A percentile compares a stretch with the other conserved stretches of the same genome.
Conservation (phyloP, 2,329 filamentous ascomycete genomes). For the Plectosphaerella sp. region DNA sequence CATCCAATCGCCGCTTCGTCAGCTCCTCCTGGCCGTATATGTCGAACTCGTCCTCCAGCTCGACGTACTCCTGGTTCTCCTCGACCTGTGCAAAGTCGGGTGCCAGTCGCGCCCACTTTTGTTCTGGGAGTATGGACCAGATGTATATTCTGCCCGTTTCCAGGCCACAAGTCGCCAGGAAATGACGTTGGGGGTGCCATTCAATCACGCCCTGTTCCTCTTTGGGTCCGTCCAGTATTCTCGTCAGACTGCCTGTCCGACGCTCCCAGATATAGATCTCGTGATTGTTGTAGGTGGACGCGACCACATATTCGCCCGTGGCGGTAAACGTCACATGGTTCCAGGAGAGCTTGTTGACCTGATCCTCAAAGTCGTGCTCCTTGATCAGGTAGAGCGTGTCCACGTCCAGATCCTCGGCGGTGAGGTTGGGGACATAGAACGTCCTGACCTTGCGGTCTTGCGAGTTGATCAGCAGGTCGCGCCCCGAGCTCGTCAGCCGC, state of each 20-base stretch:
- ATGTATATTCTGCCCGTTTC: conserved; percentile 93
- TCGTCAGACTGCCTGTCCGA: conserved; percentile 86
- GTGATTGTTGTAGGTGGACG: conserved; percentile 96
- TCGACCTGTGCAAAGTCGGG: conserved; percentile 97
- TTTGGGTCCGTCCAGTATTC: conserved; percentile 93
- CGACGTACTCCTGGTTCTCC: conserved; percentile 95
- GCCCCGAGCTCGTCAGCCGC: conserved; percentile 77
- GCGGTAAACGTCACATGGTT: conserved; percentile 95
- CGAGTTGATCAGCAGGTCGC: conserved; percentile 85
- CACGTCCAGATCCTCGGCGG: conserved; percentile 65
- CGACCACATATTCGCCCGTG: conserved; percentile 91
- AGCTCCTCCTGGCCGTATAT: conserved; percentile 94
- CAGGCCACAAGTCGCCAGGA: conserved; percentile 86
- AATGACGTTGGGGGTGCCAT: conserved; percentile 86
- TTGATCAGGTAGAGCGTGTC: conserved; percentile 85
- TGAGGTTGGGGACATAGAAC: conserved; percentile 78
- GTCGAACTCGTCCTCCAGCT: conserved; percentile 96
- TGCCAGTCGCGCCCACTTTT: conserved; percentile 94
- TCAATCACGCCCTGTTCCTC: conserved; percentile 96
- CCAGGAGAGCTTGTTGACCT: conserved; percentile 92
- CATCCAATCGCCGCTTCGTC: conserved; percentile 81
- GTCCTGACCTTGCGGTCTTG: conserved; percentile 94
- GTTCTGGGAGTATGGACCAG: conserved; percentile 92
- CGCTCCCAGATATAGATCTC: conserved; percentile 99
- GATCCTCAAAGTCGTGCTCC: conserved; percentile 97